phyloP scores from a whole-genome alignment of 139 green algal species.

The Protoeuglena noctilucae region DNA sequence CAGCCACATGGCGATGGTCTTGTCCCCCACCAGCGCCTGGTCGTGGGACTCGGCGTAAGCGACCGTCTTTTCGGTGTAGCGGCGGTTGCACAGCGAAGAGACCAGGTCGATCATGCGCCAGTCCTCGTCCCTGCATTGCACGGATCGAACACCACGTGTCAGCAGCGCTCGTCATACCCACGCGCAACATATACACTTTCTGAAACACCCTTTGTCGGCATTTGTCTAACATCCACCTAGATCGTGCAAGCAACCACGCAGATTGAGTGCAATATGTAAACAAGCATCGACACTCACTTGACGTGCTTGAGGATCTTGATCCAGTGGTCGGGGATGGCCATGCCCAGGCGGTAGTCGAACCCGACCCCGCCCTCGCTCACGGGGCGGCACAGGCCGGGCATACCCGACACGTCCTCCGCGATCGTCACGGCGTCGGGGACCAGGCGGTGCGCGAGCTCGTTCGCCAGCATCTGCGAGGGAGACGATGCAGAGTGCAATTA shows the following conservation, averaged over 20 bases:
- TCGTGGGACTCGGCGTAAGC: constrained; percentile 74
- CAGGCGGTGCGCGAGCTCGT: constrained; percentile 64
- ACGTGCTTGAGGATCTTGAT: constrained; percentile 37
- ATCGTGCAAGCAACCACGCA: too few relatives aligned
- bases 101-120: constrained; percentile 70
- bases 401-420: constrained; percentile 88
- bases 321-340: constrained; percentile 89
- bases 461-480: constrained; percentile 83
- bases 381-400: constrained; percentile 74
- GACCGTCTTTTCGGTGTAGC: constrained; percentile 63
- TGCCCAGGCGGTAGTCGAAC: constrained; percentile 85
- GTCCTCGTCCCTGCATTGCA: constrained; percentile 76
- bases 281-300: neutral
- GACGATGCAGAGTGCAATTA: too few relatives aligned
- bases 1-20: constrained; percentile 36
- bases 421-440: constrained; percentile 55
- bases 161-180: neutral
- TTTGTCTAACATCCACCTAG: too few relatives aligned
- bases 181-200: neutral
- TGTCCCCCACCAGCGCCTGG: constrained; percentile 67
- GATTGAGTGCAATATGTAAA: neutral
- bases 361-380: constrained; percentile 76
- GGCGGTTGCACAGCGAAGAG: constrained; percentile 64
- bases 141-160: too few relatives aligned
- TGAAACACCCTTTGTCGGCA: neutral